A percentile compares a stretch with the other conserved stretches of the same genome.
phyloP scores from a whole-genome alignment of 2,329 filamentous ascomycete genomes.

The Clarireedia paspali region DNA sequence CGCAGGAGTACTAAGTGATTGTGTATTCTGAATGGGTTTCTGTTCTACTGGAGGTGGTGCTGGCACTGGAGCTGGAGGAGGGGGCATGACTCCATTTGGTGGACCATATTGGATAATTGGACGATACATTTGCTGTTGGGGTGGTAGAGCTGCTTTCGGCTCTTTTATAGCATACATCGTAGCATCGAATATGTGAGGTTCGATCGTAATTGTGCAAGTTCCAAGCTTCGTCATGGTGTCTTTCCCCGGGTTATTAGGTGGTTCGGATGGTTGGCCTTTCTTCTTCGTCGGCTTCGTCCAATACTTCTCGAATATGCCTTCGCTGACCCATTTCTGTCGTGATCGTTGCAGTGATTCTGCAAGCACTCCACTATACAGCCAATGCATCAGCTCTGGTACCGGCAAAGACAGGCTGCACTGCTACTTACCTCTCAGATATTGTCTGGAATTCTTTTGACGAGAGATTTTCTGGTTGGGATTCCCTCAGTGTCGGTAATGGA shows the following conservation, averaged over 20 bases:
- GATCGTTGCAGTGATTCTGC: constrained; percentile 67
- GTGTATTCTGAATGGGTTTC: constrained; percentile 25
- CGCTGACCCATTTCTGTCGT: constrained; percentile 63
- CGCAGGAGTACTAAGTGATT: constrained; percentile 14
- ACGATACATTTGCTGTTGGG: constrained; percentile 33
- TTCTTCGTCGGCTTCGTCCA: constrained; percentile 68
- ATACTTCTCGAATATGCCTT: constrained; percentile 68
- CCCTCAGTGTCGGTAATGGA: constrained; percentile 62
- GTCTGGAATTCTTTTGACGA: constrained; percentile 62
- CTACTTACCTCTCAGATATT: constrained; percentile 58
- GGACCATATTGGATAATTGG: constrained; percentile 61
- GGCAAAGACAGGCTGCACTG: background rate
- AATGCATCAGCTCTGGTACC: constrained; percentile 9
- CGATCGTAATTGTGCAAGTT: constrained; percentile 65
- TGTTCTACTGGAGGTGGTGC: constrained; percentile 28
- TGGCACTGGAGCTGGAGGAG: constrained; percentile 38
- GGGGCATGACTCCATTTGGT: constrained; percentile 54
- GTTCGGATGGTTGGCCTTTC: constrained; percentile 56
- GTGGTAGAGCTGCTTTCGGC: constrained; percentile 29
- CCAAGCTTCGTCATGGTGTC: constrained; percentile 68
- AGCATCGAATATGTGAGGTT: constrained; percentile 73
- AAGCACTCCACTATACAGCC: constrained; percentile 56
- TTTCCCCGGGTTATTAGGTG: constrained; percentile 57
- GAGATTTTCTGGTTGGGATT: constrained; percentile 57
- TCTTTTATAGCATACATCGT: constrained; percentile 67